These are phyloP conservation scores for Vitis hybrid DNA, from an alignment of 177 flowering plant genomes.

Conservation along the genomic window DNA sequence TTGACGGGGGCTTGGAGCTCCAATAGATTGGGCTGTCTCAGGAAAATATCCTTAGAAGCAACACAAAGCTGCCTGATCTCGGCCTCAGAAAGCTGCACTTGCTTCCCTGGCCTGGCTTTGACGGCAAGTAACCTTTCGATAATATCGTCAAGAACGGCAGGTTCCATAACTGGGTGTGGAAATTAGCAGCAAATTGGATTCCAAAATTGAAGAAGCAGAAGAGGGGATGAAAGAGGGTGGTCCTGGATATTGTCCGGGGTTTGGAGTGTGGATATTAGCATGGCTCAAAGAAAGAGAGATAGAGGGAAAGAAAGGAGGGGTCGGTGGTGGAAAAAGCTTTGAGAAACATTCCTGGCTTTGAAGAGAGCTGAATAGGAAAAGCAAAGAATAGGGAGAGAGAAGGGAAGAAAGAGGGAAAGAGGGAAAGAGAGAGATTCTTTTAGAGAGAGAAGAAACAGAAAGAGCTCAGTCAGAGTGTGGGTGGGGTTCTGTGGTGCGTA, in stretches of 20 bases:
- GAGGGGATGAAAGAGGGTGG: neutral
- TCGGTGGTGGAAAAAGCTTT: neutral
- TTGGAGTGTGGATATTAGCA: too few relatives aligned
- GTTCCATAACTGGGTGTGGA: constrained; percentile 33
- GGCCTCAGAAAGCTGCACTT: constrained; percentile 68
- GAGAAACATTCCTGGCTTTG: constrained; percentile 1
- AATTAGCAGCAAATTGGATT: too few relatives aligned
- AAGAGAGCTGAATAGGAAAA: neutral
- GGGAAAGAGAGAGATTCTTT: constrained; percentile 9
- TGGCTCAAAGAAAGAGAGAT: neutral
- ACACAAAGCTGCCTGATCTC: constrained; percentile 75
- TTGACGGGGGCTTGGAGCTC: constrained; percentile 86
- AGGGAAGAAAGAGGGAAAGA: constrained; percentile 8
- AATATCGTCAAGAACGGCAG: constrained; percentile 49
- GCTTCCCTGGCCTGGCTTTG: constrained; percentile 61
- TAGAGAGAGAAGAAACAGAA: too few relatives aligned
- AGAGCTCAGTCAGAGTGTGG: too few relatives aligned
- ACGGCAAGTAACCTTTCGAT: constrained; percentile 62
- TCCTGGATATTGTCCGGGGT: too few relatives aligned
- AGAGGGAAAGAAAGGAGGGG: neutral
- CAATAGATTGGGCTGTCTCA: constrained; percentile 75
- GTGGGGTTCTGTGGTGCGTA: too few relatives aligned
- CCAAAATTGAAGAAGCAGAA: neutral
- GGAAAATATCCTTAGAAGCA: constrained; percentile 61
- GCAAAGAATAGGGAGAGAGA: constrained; percentile 9